phyloP scores from a whole-genome alignment of 1,284 basidiomycete genomes.

The Ceratorhiza oryzae-sativae region DNA sequence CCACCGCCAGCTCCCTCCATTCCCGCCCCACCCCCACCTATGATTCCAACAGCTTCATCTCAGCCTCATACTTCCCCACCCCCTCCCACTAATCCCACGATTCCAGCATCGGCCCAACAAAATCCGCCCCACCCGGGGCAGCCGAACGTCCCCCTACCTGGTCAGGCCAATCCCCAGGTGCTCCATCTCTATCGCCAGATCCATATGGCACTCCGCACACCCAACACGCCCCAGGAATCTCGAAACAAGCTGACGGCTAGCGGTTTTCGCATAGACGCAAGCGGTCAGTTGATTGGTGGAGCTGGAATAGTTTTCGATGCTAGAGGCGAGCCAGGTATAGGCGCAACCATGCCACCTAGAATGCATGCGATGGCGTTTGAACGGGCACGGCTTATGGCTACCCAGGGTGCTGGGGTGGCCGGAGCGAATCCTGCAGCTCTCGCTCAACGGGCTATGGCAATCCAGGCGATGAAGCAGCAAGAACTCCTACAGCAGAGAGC shows the following conservation, averaged over 20 bases:
- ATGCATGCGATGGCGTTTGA: conserved; percentile 16
- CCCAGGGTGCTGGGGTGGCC: neutral
- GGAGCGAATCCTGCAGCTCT: neutral
- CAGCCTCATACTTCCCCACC: conserved; percentile 18
- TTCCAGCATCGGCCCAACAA: conserved; percentile 1
- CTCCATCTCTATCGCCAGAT: conserved; percentile 19
- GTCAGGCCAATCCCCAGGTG: neutral
- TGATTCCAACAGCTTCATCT: neutral
- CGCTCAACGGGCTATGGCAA: conserved; percentile 1
- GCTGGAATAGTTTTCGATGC: conserved; percentile 18
- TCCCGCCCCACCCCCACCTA: neutral
- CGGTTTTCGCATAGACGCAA: conserved; percentile 16
- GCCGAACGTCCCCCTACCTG: neutral
- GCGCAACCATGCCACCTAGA: conserved; percentile 1
- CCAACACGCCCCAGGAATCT: neutral
- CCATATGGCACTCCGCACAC: neutral
- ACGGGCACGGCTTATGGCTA: neutral
- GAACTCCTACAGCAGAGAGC: neutral
- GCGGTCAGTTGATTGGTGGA: conserved; percentile 16
- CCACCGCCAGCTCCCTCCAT: too few species aligned
- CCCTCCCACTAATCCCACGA: conserved; percentile 3
- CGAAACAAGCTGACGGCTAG: neutral
- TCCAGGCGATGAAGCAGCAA: neutral
- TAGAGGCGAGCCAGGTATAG: conserved; percentile 9
- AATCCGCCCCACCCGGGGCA: neutral